Evolutionary conservation across 2,329 filamentous ascomycete genomes (phyloP).

Genomic region (Taxawa tesnikishii): DNA sequence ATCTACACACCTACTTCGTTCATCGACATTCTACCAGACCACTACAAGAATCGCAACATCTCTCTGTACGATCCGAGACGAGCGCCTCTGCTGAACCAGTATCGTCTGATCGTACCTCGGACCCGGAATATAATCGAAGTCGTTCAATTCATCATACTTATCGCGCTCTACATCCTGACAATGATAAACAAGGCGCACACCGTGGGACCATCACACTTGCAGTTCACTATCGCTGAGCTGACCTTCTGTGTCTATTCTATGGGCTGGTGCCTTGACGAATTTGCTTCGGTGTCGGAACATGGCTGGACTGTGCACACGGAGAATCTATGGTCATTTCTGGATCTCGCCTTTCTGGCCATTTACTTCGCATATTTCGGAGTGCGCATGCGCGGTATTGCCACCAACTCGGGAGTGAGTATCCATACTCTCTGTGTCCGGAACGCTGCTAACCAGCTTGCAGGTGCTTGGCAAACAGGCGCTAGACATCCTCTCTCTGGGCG

Average conservation of each 20-base stretch:
- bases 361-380: conserved; percentile 57
- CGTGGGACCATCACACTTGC: conserved; percentile 18
- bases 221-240: conserved; percentile 42
- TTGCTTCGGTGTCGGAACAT: conserved; percentile 66
- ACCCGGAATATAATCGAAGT: conserved; percentile 67
- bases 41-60: conserved; percentile 75
- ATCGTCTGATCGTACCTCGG: conserved; percentile 69
- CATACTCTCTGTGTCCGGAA: too few species aligned
- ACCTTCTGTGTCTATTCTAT: conserved; percentile 61
- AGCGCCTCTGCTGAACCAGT: conserved; percentile 70
- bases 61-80: conserved; percentile 66
- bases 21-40: conserved; percentile 73
- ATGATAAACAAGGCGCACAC: conserved; percentile 57
- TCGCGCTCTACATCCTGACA: conserved; percentile 56
- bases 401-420: conserved; percentile 22
- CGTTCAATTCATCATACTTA: conserved; percentile 57
- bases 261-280: conserved; percentile 69
- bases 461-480: conserved; percentile 53
- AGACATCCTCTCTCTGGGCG: conserved; percentile 67
- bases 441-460: background rate
- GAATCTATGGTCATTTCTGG: conserved; percentile 79
- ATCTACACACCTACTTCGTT: conserved; percentile 74
- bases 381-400: conserved; percentile 52
- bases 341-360: conserved; percentile 63
- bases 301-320: conserved; percentile 73